Base-by-base conservation (phyloP, 345 rosid genomes). In the Corchorus olitorius region DNA sequence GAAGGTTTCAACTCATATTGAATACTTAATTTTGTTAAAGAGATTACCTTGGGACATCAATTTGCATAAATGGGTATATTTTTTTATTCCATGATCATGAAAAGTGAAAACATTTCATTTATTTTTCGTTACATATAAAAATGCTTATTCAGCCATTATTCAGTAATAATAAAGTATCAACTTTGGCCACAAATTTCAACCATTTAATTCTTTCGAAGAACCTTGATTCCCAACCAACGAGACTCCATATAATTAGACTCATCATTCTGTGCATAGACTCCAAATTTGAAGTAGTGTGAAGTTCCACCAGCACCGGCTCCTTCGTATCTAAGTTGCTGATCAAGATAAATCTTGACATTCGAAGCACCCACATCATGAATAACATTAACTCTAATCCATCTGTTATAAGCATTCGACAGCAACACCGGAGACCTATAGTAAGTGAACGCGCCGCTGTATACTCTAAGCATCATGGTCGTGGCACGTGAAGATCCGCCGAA, bases 371-470 rank as follows among this genome's bases (percentile, higher is more conserved):
- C 84, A 63, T 86, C 85, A 39, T 86, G 87, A 48, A 81, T 61
- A 17, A 83, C 89, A 37, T 86, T 83, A 11, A 83, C 41, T 52
- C 43, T 71, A 19, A 86, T 79, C 89, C 88, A 83, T 60, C n/a
- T 63, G 63, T 81, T 49, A 43, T 81, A 81, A 27, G 81, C 75
- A 20, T 79, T 48, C 1, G 66, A 62, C 8, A 56, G 65, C 15
- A 84, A 34, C 13, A 80, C 65, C 2, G 62, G 65, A 41, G 14
- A 53, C 15, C 9, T 4, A 22, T 17, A 73, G 69, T 79, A 79
- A 0, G 46, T 17, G 20, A 87, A 69, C 8, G 81, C 63, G 4
- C 86, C 87, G 45, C 79, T 72, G 80, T 79, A 84, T 16, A 87
- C 83, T 41, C 6, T 41, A 7, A 41, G 45, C 45, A 41, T 41